These are phyloP conservation scores for Lycium barbarum DNA, from an alignment of 257 asterid genomes.

Conservation along the genomic window DNA sequence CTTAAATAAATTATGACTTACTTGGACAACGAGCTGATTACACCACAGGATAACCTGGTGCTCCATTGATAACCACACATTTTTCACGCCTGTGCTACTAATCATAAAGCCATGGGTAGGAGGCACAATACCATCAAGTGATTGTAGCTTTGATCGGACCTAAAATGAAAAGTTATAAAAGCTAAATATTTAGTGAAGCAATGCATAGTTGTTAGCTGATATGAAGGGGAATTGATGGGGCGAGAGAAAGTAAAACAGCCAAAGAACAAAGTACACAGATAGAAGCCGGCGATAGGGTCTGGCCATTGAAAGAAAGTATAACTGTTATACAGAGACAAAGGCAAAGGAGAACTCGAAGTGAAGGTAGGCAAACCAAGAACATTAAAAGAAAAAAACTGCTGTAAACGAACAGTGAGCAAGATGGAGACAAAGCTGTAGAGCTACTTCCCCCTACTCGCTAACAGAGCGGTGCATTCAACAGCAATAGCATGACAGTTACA, in stretches of 20 bases:
- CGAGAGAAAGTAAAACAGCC: neutral
- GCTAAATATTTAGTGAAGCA: conserved; percentile 24
- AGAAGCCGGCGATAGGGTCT: neutral
- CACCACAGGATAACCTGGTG: conserved; percentile 96
- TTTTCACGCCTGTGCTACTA: conserved; percentile 82
- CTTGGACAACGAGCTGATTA: conserved; percentile 83
- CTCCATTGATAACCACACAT: conserved; percentile 99
- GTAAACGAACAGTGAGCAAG: neutral
- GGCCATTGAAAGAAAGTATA: conserved; percentile 9
- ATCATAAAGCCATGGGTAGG: conserved; percentile 90
- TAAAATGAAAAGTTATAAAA: conserved; percentile 38
- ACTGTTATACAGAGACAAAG: neutral
- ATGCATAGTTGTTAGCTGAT: conserved; percentile 20
- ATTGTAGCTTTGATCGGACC: conserved; percentile 90
- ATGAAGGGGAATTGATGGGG: neutral
- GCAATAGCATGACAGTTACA: conserved; percentile 3
- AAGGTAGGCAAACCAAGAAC: neutral
- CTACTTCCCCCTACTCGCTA: neutral
- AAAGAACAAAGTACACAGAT: conserved; percentile 5
- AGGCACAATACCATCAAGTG: conserved; percentile 96
- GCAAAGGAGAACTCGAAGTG: neutral
- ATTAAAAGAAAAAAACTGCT: neutral
- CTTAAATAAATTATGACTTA: conserved; percentile 53
- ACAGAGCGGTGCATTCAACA: conserved; percentile 4
- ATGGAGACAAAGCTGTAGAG: neutral